phyloP scores from a whole-genome alignment of 768 basidiomycete species.

The Asterophora lycoperdoides region DNA sequence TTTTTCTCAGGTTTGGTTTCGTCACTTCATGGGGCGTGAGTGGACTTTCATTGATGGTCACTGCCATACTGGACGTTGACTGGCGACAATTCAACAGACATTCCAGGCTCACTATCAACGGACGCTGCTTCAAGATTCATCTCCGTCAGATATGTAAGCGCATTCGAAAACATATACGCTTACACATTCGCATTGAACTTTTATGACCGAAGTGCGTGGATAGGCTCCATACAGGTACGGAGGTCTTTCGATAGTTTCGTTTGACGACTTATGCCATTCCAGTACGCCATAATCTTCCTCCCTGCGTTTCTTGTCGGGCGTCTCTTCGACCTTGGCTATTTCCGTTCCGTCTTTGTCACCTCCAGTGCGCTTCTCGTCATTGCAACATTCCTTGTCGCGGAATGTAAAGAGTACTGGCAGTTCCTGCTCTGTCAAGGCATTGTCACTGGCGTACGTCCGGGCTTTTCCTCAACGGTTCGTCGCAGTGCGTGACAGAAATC shows the following conservation, averaged over 20 bases:
- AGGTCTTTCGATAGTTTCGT: neutral
- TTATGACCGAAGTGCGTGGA: constrained; percentile 78
- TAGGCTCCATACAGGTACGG: constrained; percentile 67
- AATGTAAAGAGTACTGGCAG: constrained; percentile 76
- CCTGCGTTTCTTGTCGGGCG: constrained; percentile 59
- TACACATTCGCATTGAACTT: neutral
- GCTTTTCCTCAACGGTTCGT: neutral
- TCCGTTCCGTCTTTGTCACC: constrained; percentile 44
- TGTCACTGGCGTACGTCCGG: constrained; percentile 49
- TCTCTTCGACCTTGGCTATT: constrained; percentile 72
- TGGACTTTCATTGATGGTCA: constrained; percentile 4
- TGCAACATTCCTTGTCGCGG: constrained; percentile 58
- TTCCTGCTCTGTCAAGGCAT: constrained; percentile 74
- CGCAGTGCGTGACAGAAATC: too few species aligned
- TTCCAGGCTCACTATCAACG: constrained; percentile 73
- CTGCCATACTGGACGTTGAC: neutral
- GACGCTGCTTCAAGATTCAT: constrained; percentile 41
- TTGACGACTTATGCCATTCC: neutral
- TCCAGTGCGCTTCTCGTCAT: constrained; percentile 49
- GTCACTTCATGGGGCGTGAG: constrained; percentile 74
- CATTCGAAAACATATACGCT: neutral
- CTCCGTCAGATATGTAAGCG: constrained; percentile 62
- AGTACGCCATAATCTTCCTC: constrained; percentile 63
- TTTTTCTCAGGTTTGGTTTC: constrained; percentile 47
- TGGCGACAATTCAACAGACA: constrained; percentile 34